A percentile compares a stretch with the other conserved stretches of the same genome.
These are phyloP conservation scores for Elongisporangium senticosum DNA, from an alignment of 352 stramenopile species.

Conservation along the genomic window DNA sequence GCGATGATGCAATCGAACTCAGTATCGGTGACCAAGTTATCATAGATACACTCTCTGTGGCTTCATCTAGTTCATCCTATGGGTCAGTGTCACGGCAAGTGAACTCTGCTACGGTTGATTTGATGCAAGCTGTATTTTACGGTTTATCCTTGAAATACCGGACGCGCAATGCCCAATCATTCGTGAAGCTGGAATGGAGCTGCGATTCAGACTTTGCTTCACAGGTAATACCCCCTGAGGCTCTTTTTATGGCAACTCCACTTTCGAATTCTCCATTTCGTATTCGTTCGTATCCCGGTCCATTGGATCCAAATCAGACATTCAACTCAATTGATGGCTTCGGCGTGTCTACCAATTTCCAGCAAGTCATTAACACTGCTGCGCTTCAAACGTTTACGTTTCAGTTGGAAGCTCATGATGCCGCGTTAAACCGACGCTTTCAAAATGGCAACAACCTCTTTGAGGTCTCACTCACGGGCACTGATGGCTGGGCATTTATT, in stretches of 20 bases:
- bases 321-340: conserved; percentile 60
- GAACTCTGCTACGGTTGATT: conserved; percentile 9
- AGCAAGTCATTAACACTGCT: conserved; percentile 16
- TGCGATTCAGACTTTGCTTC: conserved; percentile 17
- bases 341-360: conserved; percentile 27
- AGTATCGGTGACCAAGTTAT: conserved; percentile 67
- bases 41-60: conserved; percentile 35
- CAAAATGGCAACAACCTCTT: conserved; percentile 81
- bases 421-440: conserved; percentile 76
- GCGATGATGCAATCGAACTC: conserved; percentile 78
- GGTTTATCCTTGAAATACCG: conserved; percentile 78
- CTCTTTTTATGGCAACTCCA: conserved; percentile 34
- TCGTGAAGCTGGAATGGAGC: conserved; percentile 80
- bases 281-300: conserved; percentile 72
- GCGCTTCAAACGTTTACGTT: conserved; percentile 61
- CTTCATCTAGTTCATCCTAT: conserved; percentile 1
- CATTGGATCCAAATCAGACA: conserved; percentile 46
- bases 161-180: conserved; percentile 74
- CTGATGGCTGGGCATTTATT: conserved; percentile 77
- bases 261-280: conserved; percentile 48
- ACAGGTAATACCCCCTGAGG: conserved; percentile 13
- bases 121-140: conserved; percentile 62
- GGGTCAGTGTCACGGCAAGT: conserved; percentile 7
- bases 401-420: conserved; percentile 73
- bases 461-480: conserved; percentile 78